Percentiles rank a stretch among this genome's conserved stretches.
phyloP scores from a whole-genome alignment of 768 basidiomycete species.

The Russula olivacea region DNA sequence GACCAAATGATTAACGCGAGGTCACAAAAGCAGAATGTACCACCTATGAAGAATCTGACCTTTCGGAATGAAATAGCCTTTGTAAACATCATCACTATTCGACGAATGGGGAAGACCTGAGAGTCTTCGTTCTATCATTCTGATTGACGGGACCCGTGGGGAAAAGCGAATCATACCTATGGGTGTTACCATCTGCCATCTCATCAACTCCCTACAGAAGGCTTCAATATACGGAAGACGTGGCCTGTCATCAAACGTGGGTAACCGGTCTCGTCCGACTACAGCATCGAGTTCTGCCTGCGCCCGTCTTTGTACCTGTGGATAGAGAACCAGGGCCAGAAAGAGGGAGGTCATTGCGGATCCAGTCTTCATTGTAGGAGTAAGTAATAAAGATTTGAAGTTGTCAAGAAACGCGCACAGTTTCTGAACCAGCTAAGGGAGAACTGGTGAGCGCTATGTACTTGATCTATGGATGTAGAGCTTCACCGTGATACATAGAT shows the following conservation, averaged over 20 bases:
- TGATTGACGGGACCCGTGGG: neutral
- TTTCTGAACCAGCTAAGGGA: slow-evolving; percentile 25
- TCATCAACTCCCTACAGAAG: slow-evolving; percentile 27
- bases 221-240: slow-evolving; percentile 30
- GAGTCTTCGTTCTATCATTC: neutral
- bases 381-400: neutral
- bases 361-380: slow-evolving; percentile 19
- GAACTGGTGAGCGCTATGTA: neutral
- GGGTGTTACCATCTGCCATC: slow-evolving; percentile 25
- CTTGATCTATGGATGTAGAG: neutral
- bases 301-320: slow-evolving; percentile 28
- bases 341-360: slow-evolving; percentile 25
- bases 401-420: slow-evolving; percentile 18
- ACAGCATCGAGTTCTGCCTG: slow-evolving; percentile 30
- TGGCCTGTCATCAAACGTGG: slow-evolving; percentile 28
- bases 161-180: neutral
- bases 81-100: neutral
- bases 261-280: slow-evolving; percentile 26
- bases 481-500: slow-evolving; percentile 1
- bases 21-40: neutral
- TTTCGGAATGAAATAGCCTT: slow-evolving; percentile 2
- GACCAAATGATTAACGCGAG: neutral
- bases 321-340: slow-evolving; percentile 29
- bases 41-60: neutral
- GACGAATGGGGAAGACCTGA: slow-evolving; percentile 5